Evolutionary conservation across 1,139 yeast species (phyloP), one percentile per base, ranked within the genome.

Genomic region (Blastobotrys ciferrii): DNA sequence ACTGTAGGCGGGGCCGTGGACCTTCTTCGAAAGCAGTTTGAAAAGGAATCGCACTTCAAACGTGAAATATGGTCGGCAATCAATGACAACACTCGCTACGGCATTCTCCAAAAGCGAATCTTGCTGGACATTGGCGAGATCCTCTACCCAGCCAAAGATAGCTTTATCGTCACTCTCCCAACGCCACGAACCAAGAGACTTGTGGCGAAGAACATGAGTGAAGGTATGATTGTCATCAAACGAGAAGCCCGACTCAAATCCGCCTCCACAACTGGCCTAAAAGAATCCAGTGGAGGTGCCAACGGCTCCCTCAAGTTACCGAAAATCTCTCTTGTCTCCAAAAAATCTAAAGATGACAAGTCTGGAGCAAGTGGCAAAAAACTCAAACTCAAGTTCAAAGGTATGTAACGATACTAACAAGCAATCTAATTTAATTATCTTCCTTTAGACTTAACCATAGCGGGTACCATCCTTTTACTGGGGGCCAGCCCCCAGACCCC

Each of bases 141-240:
- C 4, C 67, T 92, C 36, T 87, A 80, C 60, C 77, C 77, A 38
- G 80, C 88, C n/a, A 67, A 72, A 32, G 84, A 85, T 56, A 73
- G 80, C 2, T 77, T 82, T 43, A 62, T 77, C 17, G 87, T 88
- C 1, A 76, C 71, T 9, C 68, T 89, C 15, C 77, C 82, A 1
- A 70, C 82, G 14, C 97, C 96, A 2, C 75, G 78, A 47, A 83
- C 82, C 53, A 82, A 79, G 65, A 80, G 80, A 58, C 70, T 91
- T 33, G 80, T 78, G 2, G 85, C 86, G 1, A 77, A 75, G 56
- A 64, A 76, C 48, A 51, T 71, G 28, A 81, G 77, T 1, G 68
- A 72, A 13, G 81, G 81, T 2, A 70, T 68, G 46, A 64, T 81
- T 4, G 68, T 74, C 41, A 48, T 62, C 28, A 53, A 52, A 32